phyloP scores from a whole-genome alignment of 768 basidiomycete genomes.

The Boletus fagicola region DNA sequence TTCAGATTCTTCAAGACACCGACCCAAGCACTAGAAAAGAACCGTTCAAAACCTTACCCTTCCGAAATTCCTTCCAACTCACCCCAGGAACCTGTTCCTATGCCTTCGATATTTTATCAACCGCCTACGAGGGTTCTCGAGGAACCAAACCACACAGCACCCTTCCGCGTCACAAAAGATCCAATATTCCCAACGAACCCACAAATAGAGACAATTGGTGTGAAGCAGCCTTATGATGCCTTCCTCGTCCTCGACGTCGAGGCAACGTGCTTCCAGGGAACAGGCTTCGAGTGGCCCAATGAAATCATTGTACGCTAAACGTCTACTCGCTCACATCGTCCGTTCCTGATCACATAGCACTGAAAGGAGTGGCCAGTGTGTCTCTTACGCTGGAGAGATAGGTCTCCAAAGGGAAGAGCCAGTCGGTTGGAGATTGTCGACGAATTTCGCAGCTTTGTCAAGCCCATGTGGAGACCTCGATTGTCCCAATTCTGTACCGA shows the following conservation, averaged over 20 bases:
- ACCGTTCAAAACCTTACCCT: background rate
- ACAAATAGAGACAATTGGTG: conserved; percentile 16
- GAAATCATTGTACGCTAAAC: conserved; percentile 80
- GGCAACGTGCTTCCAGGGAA: conserved; percentile 71
- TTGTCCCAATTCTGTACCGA: conserved; percentile 82
- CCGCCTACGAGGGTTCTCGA: conserved; percentile 9
- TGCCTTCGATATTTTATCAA: conserved; percentile 21
- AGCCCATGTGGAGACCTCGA: conserved; percentile 80
- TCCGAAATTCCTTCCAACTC: background rate
- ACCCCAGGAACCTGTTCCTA: background rate
- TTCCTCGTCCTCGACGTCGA: conserved; percentile 91
- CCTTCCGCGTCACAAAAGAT: conserved; percentile 5
- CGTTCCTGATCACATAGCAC: conserved; percentile 7
- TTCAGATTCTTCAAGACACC: background rate
- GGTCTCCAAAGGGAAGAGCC: conserved; percentile 46
- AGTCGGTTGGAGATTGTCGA: conserved; percentile 65
- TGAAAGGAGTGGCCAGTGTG: conserved; percentile 90
- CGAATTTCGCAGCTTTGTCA: conserved; percentile 86
- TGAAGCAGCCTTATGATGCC: conserved; percentile 60
- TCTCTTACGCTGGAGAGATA: conserved; percentile 79
- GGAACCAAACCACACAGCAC: background rate
- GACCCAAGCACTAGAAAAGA: background rate
- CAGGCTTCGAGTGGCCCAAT: conserved; percentile 80
- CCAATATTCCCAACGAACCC: background rate
- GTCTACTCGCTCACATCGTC: conserved; percentile 17